Conservation (phyloP, 805 yeast species). For the Cyberlindnera mrakii region DNA sequence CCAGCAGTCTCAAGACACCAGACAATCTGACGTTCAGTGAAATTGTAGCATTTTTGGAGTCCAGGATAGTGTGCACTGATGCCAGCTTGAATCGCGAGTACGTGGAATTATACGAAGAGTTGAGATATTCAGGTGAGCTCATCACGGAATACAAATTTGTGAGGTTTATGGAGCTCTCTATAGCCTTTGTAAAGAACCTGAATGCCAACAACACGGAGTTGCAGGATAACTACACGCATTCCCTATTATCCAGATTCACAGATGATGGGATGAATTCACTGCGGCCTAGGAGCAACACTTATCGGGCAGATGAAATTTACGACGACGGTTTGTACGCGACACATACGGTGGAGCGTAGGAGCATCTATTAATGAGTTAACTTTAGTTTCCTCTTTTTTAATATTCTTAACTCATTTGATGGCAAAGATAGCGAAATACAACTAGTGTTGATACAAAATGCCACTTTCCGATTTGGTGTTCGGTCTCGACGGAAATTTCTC, state of each 20-base stretch:
- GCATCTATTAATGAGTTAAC: too few species aligned
- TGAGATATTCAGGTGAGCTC: slow-evolving; percentile 59
- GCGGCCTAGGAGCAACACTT: too few species aligned
- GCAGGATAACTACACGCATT: not conserved
- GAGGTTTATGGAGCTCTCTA: slow-evolving; percentile 45
- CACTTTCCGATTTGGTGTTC: too few species aligned
- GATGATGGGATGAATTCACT: not conserved
- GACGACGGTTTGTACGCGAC: too few species aligned
- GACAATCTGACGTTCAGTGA: slow-evolving; percentile 36
- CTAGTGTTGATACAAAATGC: too few species aligned
- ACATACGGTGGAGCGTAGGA: too few species aligned
- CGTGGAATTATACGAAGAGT: slow-evolving; percentile 54
- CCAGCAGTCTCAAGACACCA: slow-evolving; percentile 30
- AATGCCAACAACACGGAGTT: slow-evolving; percentile 4
- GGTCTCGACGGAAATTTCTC: too few species aligned
- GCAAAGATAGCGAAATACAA: too few species aligned
- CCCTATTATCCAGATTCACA: not conserved
- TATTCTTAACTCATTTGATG: too few species aligned
- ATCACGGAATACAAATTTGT: slow-evolving; percentile 55
- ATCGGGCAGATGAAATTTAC: too few species aligned
- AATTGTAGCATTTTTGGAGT: slow-evolving; percentile 31
- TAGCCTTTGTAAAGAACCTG: slow-evolving; percentile 26
- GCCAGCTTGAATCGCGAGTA: slow-evolving; percentile 25
- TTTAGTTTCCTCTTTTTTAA: too few species aligned
- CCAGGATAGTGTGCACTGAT: slow-evolving; percentile 16